phyloP scores from a whole-genome alignment of 768 basidiomycete genomes.

The Cyathus striatus region DNA sequence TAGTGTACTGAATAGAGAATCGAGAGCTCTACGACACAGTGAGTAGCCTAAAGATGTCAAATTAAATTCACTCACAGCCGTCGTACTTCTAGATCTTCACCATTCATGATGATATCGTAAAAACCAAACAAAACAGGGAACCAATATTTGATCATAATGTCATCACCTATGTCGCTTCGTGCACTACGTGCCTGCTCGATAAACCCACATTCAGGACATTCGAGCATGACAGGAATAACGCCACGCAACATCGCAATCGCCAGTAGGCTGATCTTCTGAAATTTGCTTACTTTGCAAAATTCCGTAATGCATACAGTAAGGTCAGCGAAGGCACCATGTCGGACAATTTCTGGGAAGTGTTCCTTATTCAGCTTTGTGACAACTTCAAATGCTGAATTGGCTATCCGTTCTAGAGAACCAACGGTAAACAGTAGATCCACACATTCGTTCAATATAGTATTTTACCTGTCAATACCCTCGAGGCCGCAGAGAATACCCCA shows the following conservation, averaged over 20 bases:
- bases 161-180: slow-evolving; percentile 46
- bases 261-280: slow-evolving; percentile 94
- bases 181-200: slow-evolving; percentile 15
- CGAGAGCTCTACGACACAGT: slow-evolving; percentile 66
- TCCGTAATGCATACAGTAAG: slow-evolving; percentile 96
- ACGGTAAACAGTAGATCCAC: slow-evolving; percentile 1
- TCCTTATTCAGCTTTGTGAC: slow-evolving; percentile 88
- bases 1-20: slow-evolving; percentile 90
- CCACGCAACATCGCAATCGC: slow-evolving; percentile 96
- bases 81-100: slow-evolving; percentile 96
- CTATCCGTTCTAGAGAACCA: slow-evolving; percentile 69
- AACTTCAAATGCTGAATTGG: slow-evolving; percentile 92
- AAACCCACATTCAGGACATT: slow-evolving; percentile 62
- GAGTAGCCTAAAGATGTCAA: background rate
- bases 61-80: slow-evolving; percentile 59
- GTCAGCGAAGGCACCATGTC: slow-evolving; percentile 92
- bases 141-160: slow-evolving; percentile 95
- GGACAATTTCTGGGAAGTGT: slow-evolving; percentile 87
- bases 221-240: slow-evolving; percentile 88
- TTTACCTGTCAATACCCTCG: slow-evolving; percentile 84
- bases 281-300: slow-evolving; percentile 99
- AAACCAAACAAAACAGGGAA: slow-evolving; percentile 96
- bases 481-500: slow-evolving; percentile 94
- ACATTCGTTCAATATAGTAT: background rate
- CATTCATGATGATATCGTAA: slow-evolving; percentile 99